Evolutionary conservation across 2,329 filamentous ascomycete genomes (phyloP).

Genomic region (Pseudopithomyces maydicus): DNA sequence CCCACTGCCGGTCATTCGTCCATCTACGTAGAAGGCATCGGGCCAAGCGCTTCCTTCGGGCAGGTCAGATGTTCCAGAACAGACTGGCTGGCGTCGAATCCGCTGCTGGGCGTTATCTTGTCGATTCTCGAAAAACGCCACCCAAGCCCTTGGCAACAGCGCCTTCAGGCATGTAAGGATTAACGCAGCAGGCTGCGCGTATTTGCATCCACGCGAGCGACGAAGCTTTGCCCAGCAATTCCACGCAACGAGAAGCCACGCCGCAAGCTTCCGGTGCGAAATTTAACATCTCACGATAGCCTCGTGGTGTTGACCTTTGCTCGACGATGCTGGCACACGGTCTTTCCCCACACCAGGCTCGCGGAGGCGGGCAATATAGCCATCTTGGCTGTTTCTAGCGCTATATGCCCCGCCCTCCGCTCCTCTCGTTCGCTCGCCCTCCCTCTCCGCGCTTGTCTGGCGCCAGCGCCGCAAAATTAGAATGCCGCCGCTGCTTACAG

Average conservation of each 20-base stretch:
- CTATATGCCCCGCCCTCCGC: conserved; percentile 6
- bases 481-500: conserved; percentile 16
- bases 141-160: conserved; percentile 44
- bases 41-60: conserved; percentile 40
- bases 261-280: background rate
- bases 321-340: background rate
- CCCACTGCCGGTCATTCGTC: conserved; percentile 6
- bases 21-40: conserved; percentile 19
- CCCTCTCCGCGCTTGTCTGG: background rate
- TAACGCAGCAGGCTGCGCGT: conserved; percentile 14
- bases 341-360: conserved; percentile 14
- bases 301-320: conserved; percentile 20
- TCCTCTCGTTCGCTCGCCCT: conserved; percentile 12
- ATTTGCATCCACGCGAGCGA: conserved; percentile 15
- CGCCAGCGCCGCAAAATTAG: background rate
- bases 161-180: conserved; percentile 25
- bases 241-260: conserved; percentile 1
- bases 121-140: conserved; percentile 33
- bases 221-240: conserved; percentile 32
- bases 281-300: conserved; percentile 11
- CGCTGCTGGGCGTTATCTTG: conserved; percentile 30
- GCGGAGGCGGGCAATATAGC: conserved; percentile 19
- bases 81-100: conserved; percentile 28
- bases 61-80: conserved; percentile 41
- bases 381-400: conserved; percentile 18